Conservation (phyloP, 2,329 filamentous ascomycete genomes). For the Pseudophaeomoniella oleicola region DNA sequence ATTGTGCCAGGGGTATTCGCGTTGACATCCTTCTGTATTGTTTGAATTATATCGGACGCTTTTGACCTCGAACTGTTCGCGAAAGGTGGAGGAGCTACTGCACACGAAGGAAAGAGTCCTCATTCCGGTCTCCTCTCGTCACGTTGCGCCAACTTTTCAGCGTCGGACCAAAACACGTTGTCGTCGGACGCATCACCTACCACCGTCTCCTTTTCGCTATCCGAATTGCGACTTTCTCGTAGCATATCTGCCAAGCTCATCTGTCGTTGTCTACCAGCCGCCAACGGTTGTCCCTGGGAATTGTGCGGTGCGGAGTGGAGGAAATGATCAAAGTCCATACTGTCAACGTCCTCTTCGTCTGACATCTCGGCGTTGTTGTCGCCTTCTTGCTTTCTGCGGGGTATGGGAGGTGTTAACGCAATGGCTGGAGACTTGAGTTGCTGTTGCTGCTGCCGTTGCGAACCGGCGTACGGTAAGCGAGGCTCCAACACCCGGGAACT, state of each 20-base stretch:
- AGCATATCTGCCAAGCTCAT: background rate
- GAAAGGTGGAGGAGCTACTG: no score
- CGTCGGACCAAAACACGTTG: background rate
- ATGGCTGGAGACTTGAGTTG: background rate
- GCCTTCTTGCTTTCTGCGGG: no score
- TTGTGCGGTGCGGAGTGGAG: background rate
- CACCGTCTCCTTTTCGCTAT: background rate
- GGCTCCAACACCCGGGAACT: background rate
- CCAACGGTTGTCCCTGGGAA: no score
- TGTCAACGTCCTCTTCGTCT: background rate
- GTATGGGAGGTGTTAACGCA: no score
- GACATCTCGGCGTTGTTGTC: background rate
- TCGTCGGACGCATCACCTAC: background rate
- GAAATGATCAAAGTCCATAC: background rate
- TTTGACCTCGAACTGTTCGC: no score
- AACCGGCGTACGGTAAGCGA: background rate
- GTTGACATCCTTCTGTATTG: no score
- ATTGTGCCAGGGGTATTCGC: no score
- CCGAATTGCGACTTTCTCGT: background rate
- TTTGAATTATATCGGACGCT: no score
- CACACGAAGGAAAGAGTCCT: no score
- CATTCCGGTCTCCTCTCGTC: no score
- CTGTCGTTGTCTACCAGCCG: background rate
- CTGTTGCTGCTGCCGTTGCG: background rate
- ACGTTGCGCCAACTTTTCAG: no score